A percentile compares a stretch with the other conserved stretches of the same genome.
phyloP scores from a whole-genome alignment of 2,329 filamentous ascomycete genomes.

The Fusarium ramigenum region DNA sequence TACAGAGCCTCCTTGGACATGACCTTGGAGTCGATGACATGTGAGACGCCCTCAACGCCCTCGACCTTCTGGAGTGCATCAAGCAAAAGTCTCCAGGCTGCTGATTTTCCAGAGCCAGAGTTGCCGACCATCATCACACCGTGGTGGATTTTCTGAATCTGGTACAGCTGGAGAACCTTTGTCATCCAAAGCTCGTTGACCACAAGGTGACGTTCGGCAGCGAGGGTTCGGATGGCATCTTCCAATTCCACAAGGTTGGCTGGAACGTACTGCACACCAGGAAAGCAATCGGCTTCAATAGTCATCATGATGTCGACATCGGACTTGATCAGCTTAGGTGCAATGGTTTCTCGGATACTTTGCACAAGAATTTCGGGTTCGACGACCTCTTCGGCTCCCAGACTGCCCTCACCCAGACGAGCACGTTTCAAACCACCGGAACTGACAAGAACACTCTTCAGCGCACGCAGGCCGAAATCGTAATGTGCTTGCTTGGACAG shows the following conservation, averaged over 20 bases:
- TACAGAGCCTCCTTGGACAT: conserved; percentile 99
- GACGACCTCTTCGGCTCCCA: conserved; percentile 75
- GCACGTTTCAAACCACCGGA: conserved; percentile 95
- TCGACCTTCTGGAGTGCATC: conserved; percentile 93
- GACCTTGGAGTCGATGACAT: conserved; percentile 99
- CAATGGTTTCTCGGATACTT: conserved; percentile 97
- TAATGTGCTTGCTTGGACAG: conserved; percentile 98
- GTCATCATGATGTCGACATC: conserved; percentile 89
- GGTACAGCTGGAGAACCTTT: conserved; percentile 95
- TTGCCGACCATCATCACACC: conserved; percentile 99
- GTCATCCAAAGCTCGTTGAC: conserved; percentile 97
- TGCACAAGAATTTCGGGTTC: conserved; percentile 99
- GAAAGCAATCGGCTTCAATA: conserved; percentile 89
- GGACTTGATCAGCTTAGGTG: conserved; percentile 91
- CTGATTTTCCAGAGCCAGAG: conserved; percentile 96
- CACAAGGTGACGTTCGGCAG: conserved; percentile 85
- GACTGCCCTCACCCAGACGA: conserved; percentile 68
- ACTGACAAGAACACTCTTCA: conserved; percentile 98
- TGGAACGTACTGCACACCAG: conserved; percentile 90
- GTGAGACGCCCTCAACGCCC: conserved; percentile 90
- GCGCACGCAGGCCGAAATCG: conserved; percentile 94
- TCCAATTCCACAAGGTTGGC: conserved; percentile 85
- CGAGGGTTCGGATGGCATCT: conserved; percentile 82
- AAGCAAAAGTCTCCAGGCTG: conserved; percentile 91
- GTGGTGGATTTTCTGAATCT: conserved; percentile 97